Conservation (phyloP, 768 basidiomycete genomes). For the Lactarius sanguifluus region DNA sequence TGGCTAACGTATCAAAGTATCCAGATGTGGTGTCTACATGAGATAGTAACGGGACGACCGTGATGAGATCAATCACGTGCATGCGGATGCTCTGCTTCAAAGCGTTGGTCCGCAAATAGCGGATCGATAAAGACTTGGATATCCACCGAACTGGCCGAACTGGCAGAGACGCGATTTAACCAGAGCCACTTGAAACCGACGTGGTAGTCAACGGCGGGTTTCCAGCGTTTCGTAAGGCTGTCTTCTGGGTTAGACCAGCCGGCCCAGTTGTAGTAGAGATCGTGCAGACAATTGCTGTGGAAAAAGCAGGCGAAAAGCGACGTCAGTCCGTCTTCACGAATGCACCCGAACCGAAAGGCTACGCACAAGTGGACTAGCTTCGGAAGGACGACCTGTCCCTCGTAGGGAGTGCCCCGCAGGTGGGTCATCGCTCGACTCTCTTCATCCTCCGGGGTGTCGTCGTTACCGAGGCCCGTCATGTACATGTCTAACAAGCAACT, state of each 20-base stretch:
- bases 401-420: slow-evolving; percentile 42
- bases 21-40: neutral
- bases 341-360: too few species aligned
- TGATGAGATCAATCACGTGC: neutral
- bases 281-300: slow-evolving; percentile 45
- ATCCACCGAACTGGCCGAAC: slow-evolving; percentile 33
- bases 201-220: slow-evolving; percentile 46
- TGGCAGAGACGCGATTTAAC: slow-evolving; percentile 39
- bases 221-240: slow-evolving; percentile 45
- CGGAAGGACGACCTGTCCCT: slow-evolving; percentile 44
- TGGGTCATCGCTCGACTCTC: slow-evolving; percentile 41
- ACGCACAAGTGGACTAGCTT: slow-evolving; percentile 53
- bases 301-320: slow-evolving; percentile 6
- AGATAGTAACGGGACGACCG: neutral
- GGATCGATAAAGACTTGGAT: slow-evolving; percentile 38
- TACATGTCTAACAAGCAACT: slow-evolving; percentile 51
- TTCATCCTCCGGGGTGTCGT: slow-evolving; percentile 38
- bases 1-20: neutral
- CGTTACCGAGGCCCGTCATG: slow-evolving; percentile 44
- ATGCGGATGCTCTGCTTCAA: slow-evolving; percentile 21
- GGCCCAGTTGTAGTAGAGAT: slow-evolving; percentile 47
- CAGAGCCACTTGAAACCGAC: slow-evolving; percentile 52
- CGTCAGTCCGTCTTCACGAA: slow-evolving; percentile 12
- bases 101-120: slow-evolving; percentile 44
- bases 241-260: slow-evolving; percentile 48